These are phyloP conservation scores for Cenchrus americanus DNA, from an alignment of 176 grass and related monocot genomes.

Conservation along the genomic window DNA sequence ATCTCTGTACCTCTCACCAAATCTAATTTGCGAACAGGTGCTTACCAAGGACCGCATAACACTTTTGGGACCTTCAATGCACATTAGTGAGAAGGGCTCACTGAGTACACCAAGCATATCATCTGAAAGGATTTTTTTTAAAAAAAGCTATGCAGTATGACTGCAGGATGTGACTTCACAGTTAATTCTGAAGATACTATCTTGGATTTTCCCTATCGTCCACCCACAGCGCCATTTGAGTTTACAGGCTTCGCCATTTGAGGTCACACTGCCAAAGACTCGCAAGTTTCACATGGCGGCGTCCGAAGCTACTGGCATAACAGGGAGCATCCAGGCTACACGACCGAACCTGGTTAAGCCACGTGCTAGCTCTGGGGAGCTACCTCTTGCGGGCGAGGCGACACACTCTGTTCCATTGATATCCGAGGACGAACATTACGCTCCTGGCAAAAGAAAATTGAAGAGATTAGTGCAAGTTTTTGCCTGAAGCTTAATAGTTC, in stretches of 20 bases:
- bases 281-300: neutral
- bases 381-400: constrained; percentile 15
- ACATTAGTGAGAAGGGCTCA: neutral
- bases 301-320: constrained; percentile 9
- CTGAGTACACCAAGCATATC: neutral
- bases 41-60: neutral
- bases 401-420: constrained; percentile 33
- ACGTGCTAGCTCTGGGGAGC: constrained; percentile 31
- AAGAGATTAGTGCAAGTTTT: constrained; percentile 27
- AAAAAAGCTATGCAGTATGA: neutral
- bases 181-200: constrained; percentile 1
- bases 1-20: no score
- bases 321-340: constrained; percentile 11
- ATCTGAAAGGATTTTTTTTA: neutral
- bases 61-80: neutral
- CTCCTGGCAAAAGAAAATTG: constrained; percentile 34
- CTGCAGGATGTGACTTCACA: constrained; percentile 6
- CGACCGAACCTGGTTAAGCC: neutral
- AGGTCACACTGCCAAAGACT: neutral
- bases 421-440: constrained; percentile 38
- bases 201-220: neutral
- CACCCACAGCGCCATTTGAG: neutral
- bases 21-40: neutral
- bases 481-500: neutral
- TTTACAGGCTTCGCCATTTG: neutral